Percentiles rank a stretch among this genome's conserved stretches.
Evolutionary conservation across 345 rosid species (phyloP).

Genomic region (Odontarrhena argentea): DNA sequence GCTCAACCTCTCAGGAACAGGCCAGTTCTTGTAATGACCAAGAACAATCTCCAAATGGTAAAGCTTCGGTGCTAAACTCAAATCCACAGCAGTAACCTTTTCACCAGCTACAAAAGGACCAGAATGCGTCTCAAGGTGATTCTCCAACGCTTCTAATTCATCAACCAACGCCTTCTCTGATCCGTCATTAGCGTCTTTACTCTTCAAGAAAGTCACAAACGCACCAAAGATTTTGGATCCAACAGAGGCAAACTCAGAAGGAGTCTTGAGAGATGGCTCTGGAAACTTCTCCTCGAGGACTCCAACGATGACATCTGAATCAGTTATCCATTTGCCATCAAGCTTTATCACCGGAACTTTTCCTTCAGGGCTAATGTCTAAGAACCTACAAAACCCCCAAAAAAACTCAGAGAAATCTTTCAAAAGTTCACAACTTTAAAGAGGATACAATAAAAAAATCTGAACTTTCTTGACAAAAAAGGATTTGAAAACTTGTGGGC

Average conservation of each 20-base stretch:
- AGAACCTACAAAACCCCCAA: conserved; percentile 53
- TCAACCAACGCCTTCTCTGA: conserved; percentile 71
- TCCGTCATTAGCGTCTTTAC: conserved; percentile 83
- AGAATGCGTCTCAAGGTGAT: conserved; percentile 71
- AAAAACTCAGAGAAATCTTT: conserved; percentile 12
- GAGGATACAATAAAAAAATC: neutral
- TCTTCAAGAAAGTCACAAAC: conserved; percentile 67
- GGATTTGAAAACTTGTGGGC: neutral
- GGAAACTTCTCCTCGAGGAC: conserved; percentile 81
- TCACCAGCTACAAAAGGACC: conserved; percentile 84
- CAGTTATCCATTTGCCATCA: conserved; percentile 84
- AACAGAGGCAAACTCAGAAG: conserved; percentile 65
- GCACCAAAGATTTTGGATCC: conserved; percentile 73
- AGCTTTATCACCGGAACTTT: conserved; percentile 76
- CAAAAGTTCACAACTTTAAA: neutral
- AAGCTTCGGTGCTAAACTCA: conserved; percentile 86
- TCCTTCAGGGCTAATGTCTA: conserved; percentile 76
- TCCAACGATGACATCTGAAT: conserved; percentile 80
- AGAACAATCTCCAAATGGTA: conserved; percentile 80
- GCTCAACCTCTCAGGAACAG: conserved; percentile 65
- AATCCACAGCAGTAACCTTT: conserved; percentile 67
- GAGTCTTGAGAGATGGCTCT: conserved; percentile 67
- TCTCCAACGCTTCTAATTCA: conserved; percentile 76
- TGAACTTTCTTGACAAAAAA: neutral
- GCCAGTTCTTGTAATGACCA: conserved; percentile 88